Evolutionary conservation across 305 asterid genomes (phyloP).

Genomic region (Fraxinus ornus): DNA sequence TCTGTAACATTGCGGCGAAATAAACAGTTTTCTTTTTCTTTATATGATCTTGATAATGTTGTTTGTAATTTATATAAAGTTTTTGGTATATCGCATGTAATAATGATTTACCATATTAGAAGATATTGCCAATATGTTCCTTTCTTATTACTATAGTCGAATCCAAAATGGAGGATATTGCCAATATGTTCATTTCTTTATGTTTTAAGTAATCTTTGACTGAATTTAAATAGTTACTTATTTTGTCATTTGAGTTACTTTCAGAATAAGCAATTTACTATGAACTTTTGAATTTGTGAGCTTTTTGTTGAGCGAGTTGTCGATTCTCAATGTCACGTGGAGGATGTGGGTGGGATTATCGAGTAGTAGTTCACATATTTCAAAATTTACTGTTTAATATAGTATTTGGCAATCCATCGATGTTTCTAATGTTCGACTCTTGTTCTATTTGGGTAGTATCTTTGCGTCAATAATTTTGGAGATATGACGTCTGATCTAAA

Average conservation of each 20-base stretch:
- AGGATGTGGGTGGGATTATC: background rate
- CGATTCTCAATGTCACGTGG: background rate
- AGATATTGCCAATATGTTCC: background rate
- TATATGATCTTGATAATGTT: background rate
- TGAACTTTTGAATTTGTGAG: background rate
- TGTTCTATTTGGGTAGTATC: background rate
- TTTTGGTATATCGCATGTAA: background rate
- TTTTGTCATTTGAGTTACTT: background rate
- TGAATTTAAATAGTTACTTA: background rate
- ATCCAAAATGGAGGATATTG: background rate
- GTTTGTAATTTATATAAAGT: background rate
- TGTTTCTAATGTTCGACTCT: background rate
- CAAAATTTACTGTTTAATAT: too few species aligned
- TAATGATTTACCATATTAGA: background rate
- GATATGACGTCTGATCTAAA: too few species aligned
- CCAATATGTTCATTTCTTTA: background rate
- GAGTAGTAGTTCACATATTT: too few species aligned
- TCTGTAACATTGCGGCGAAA: background rate
- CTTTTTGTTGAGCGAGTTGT: background rate
- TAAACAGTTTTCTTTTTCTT: background rate
- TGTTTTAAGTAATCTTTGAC: background rate
- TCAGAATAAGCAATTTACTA: too few species aligned
- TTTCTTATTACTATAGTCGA: too few species aligned
- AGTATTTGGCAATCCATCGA: background rate
- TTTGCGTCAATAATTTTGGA: background rate